Evolutionary conservation across 2,329 filamentous ascomycete species (phyloP).

Genomic region (Blumeriella jaapii): DNA sequence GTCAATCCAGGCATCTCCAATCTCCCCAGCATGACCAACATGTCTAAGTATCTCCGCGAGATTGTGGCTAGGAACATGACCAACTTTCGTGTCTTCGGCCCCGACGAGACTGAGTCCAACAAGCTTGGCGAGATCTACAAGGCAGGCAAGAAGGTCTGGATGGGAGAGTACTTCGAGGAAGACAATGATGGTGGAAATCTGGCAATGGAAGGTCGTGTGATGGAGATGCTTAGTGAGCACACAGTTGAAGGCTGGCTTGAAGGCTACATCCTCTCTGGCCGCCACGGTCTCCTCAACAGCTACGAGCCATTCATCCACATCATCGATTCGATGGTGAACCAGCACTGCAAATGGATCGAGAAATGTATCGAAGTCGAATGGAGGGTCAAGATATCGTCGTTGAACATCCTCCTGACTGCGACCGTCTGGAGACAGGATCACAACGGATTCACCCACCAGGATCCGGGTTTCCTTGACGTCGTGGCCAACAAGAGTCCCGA

Average conservation of each 20-base stretch:
- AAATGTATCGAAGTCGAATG: slow-evolving; percentile 72
- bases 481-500: slow-evolving; percentile 71
- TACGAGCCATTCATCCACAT: slow-evolving; percentile 78
- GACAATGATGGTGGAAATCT: slow-evolving; percentile 66
- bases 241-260: slow-evolving; percentile 73
- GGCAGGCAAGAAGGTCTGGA: slow-evolving; percentile 68
- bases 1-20: slow-evolving; percentile 46
- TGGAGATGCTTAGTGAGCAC: slow-evolving; percentile 79
- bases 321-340: slow-evolving; percentile 78
- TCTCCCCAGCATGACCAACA: slow-evolving; percentile 57
- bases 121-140: slow-evolving; percentile 63
- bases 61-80: slow-evolving; percentile 51
- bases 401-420: slow-evolving; percentile 69
- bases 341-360: slow-evolving; percentile 78
- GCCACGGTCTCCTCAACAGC: slow-evolving; percentile 67
- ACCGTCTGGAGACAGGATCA: slow-evolving; percentile 77
- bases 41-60: slow-evolving; percentile 56
- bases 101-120: slow-evolving; percentile 74
- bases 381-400: slow-evolving; percentile 60
- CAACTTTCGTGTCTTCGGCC: slow-evolving; percentile 67
- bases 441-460: slow-evolving; percentile 75
- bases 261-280: slow-evolving; percentile 63
- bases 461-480: slow-evolving; percentile 70
- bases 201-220: slow-evolving; percentile 55
- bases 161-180: slow-evolving; percentile 68